Evolutionary conservation across 2,329 filamentous ascomycete species (phyloP).

Genomic region (Sporothrix globosa): DNA sequence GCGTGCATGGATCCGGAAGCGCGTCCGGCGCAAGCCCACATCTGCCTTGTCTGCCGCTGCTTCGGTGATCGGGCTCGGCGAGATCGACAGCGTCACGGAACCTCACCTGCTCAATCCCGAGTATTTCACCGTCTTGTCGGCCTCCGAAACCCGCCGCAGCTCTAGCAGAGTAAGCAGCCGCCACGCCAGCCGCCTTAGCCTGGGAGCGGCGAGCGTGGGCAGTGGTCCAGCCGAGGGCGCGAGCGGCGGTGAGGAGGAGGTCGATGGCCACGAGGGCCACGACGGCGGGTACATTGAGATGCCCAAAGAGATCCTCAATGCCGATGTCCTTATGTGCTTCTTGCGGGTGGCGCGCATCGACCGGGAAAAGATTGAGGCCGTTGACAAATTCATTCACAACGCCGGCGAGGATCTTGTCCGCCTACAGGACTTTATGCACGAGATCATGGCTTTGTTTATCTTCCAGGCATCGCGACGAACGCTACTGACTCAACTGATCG

Average conservation of each 20-base stretch:
- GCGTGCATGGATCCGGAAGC: slow-evolving; percentile 82
- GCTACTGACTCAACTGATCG: slow-evolving; percentile 70
- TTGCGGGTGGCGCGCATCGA: slow-evolving; percentile 75
- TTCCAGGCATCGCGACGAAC: slow-evolving; percentile 86
- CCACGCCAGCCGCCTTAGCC: slow-evolving; percentile 36
- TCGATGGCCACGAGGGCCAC: slow-evolving; percentile 61
- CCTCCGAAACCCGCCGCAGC: slow-evolving; percentile 50
- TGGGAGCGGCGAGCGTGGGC: slow-evolving; percentile 45
- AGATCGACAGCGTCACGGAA: slow-evolving; percentile 48
- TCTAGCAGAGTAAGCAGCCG: slow-evolving; percentile 46
- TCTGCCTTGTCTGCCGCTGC: slow-evolving; percentile 15
- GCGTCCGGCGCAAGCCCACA: slow-evolving; percentile 58
- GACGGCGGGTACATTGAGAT: slow-evolving; percentile 56
- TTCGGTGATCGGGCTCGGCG: slow-evolving; percentile 41
- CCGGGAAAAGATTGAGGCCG: slow-evolving; percentile 81
- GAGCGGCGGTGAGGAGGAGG: slow-evolving; percentile 46
- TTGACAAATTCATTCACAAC: slow-evolving; percentile 79
- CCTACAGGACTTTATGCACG: slow-evolving; percentile 75
- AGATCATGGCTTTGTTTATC: slow-evolving; percentile 83
- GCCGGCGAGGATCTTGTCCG: slow-evolving; percentile 74
- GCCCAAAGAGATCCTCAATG: slow-evolving; percentile 58
- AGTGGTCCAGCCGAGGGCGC: slow-evolving; percentile 1
- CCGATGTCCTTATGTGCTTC: slow-evolving; percentile 68
- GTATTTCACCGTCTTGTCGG: slow-evolving; percentile 75
- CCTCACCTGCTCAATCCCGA: slow-evolving; percentile 72